Percentiles rank a stretch among this genome's conserved stretches.
phyloP scores from a whole-genome alignment of 371 early-diverging fungal species.

The Mucor piriformis region DNA sequence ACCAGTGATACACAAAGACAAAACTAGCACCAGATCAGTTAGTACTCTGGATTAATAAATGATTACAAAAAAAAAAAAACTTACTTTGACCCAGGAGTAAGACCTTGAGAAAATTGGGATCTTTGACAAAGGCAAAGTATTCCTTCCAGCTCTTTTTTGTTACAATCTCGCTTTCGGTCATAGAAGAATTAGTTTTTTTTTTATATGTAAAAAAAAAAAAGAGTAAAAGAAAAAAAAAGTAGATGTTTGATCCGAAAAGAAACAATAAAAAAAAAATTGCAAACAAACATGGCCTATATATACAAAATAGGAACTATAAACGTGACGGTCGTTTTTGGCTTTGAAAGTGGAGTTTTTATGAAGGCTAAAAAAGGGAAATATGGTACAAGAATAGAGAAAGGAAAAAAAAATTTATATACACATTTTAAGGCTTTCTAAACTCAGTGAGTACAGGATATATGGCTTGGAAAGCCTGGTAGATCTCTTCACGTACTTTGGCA shows the following conservation, averaged over 20 bases:
- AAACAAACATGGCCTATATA: too few relatives aligned
- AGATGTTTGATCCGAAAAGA: not conserved
- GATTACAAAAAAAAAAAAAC: too few relatives aligned
- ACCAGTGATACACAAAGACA: constrained; percentile 73
- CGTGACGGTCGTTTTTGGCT: too few relatives aligned
- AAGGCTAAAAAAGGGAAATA: constrained; percentile 9
- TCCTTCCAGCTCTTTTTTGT: constrained; percentile 15
- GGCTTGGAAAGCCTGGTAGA: constrained; percentile 99
- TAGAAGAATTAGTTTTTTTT: not conserved
- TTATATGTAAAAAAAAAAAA: constrained; percentile 2
- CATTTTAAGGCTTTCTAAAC: constrained; percentile 74
- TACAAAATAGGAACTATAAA: too few relatives aligned
- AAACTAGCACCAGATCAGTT: too few relatives aligned
- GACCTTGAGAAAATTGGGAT: constrained; percentile 22
- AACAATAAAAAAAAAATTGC: not conserved
- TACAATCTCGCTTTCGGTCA: not conserved
- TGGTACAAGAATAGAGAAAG: constrained; percentile 5
- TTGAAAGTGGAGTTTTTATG: not conserved
- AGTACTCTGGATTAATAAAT: too few relatives aligned
- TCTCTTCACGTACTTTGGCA: constrained; percentile 99
- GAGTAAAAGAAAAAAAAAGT: constrained; percentile 8
- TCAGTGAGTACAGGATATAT: constrained; percentile 99
- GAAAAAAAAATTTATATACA: constrained; percentile 1
- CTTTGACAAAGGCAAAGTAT: constrained; percentile 22
- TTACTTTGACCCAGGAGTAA: constrained; percentile 26